Conservation (phyloP, 1,284 basidiomycete species). For the Tetrapyrgos nigripes region DNA sequence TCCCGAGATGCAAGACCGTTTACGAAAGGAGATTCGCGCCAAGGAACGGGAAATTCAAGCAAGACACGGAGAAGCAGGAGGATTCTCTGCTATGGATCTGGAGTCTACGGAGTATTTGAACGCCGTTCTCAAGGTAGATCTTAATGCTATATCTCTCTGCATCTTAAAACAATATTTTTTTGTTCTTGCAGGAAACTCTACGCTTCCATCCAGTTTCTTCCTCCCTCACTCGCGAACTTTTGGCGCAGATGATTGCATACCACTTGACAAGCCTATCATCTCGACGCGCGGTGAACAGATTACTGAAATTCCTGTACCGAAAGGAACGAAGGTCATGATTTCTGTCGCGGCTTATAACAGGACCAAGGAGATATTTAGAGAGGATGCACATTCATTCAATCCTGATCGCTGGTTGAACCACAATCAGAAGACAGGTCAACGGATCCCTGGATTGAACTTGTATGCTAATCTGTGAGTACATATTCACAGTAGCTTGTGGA, state of each 20-base stretch:
- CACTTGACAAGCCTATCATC: slow-evolving; percentile 40
- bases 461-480: slow-evolving; percentile 38
- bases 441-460: slow-evolving; percentile 30
- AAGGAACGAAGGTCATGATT: slow-evolving; percentile 40
- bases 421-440: slow-evolving; percentile 18
- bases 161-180: no score
- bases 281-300: slow-evolving; percentile 38
- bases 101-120: slow-evolving; percentile 30
- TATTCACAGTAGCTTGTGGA: background rate
- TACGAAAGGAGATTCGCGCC: background rate
- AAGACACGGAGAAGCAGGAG: background rate
- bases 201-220: slow-evolving; percentile 41
- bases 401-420: slow-evolving; percentile 34
- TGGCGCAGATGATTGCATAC: slow-evolving; percentile 43
- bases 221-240: slow-evolving; percentile 35
- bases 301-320: slow-evolving; percentile 39
- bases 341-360: slow-evolving; percentile 37
- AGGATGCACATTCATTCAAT: slow-evolving; percentile 36
- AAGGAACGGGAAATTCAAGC: background rate
- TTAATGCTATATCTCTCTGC: background rate
- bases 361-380: slow-evolving; percentile 36
- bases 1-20: slow-evolving; percentile 2
- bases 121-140: slow-evolving; percentile 27
- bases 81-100: slow-evolving; percentile 27
- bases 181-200: slow-evolving; percentile 41